Percentiles rank a stretch among this genome's conserved stretches.
Conservation (phyloP, 139 green algal genomes). For the Closterium sp. region DNA sequence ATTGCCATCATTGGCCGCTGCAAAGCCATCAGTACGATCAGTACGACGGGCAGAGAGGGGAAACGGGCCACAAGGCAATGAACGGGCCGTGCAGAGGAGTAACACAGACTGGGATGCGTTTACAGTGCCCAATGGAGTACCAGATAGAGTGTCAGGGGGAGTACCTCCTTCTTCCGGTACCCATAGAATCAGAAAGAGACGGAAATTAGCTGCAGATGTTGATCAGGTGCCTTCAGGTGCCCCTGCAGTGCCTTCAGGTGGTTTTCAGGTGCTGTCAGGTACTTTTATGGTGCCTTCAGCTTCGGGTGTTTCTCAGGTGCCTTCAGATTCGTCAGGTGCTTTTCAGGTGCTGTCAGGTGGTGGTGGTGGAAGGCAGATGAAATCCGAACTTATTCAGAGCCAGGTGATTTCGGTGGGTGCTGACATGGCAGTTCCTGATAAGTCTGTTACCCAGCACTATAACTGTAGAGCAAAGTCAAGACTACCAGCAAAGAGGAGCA, state of each 20-base stretch:
- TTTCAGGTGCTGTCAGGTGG: too few relatives aligned
- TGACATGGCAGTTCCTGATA: not conserved
- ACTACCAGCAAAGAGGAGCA: too few relatives aligned
- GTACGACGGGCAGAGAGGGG: not conserved
- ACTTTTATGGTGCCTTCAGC: not conserved
- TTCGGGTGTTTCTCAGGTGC: too few relatives aligned
- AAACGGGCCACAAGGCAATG: not conserved
- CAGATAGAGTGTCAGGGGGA: not conserved
- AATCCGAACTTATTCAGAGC: too few relatives aligned
- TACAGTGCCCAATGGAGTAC: not conserved
- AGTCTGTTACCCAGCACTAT: not conserved
- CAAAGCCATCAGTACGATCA: not conserved
- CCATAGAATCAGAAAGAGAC: not conserved
- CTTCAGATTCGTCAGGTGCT: not conserved
- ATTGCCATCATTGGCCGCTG: too few relatives aligned
- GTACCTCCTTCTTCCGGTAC: not conserved
- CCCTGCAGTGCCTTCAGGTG: too few relatives aligned
- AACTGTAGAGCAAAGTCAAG: not conserved
- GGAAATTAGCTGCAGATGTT: too few relatives aligned
- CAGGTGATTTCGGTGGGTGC: too few relatives aligned
- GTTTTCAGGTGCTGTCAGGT: too few relatives aligned
- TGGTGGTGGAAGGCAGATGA: too few relatives aligned
- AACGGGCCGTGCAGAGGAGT: too few relatives aligned
- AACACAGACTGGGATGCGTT: not conserved
- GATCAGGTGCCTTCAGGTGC: too few relatives aligned